Base-by-base conservation (phyloP, 1,284 basidiomycete genomes). In the Heterobasidion occidentale region DNA sequence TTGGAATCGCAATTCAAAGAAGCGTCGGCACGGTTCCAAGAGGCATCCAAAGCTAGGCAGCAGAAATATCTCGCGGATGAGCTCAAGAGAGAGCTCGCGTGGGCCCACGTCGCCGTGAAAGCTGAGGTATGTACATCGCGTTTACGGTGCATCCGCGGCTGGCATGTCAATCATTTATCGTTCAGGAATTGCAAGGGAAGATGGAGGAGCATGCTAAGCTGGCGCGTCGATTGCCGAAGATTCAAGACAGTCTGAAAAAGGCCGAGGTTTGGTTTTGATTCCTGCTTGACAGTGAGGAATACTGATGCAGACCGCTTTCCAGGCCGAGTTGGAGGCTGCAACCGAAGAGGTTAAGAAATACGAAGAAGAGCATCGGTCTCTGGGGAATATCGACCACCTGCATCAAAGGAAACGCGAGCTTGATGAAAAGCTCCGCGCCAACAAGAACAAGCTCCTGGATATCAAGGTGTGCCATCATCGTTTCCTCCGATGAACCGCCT, bases 41-140 rank as follows among this genome's bases (percentile, higher is more conserved):
- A 90, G 61, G 88, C 92, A 0, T 71, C 79, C 15, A 86, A 86
- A 61, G 91, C 90, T 8, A 75, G 84, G 2, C 81, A 88, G 60
- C 86, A 90, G 63, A 79, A 84, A 63, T 73, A 81, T 61, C 87
- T 83, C 66, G 77, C 81, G 6, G 80, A 85, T 45, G 80, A 83
- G 17, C 73, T 94, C 52, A 88, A 90, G 74, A 84, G 84, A 61
- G 90, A 95, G 69, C 71, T 92, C 9, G 92, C 92, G 0, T 98
- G 96, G 96, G 81, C 91, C 8, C 90, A 92, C 64, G 93, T 98
- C 12, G 77, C 77, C 3, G 75, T 75, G 12, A 94, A 93, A 65
- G 79, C 91, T 65, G 70, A 74, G 47, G 91, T 77, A 34, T 12
- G 61, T 59, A n/a, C 27, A 46, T 9, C n/a, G 15, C 14, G 7